Conservation (phyloP, 176 grass and related monocot genomes). For the Calamus simplicifolius region DNA sequence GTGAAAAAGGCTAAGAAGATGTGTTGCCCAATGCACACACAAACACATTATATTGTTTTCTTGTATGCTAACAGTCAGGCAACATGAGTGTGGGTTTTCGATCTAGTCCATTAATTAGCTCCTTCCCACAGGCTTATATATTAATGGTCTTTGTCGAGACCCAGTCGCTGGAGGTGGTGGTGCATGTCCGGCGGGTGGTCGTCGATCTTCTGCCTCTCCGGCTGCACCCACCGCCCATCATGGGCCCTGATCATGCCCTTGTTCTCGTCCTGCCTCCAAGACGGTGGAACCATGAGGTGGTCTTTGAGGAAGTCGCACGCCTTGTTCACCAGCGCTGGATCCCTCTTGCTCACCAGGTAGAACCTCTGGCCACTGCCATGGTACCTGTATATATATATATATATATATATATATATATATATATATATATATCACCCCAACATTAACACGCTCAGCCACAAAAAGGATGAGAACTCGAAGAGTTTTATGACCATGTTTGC, state of each 20-base stretch:
- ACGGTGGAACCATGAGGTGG: slow-evolving; percentile 12
- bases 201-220: background rate
- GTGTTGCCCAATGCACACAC: too few relatives aligned
- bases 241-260: slow-evolving; percentile 9
- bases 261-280: slow-evolving; percentile 15
- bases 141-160: background rate
- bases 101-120: too few relatives aligned
- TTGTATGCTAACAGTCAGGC: too few relatives aligned
- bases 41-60: too few relatives aligned
- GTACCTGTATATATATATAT: too few relatives aligned
- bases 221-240: slow-evolving; percentile 7
- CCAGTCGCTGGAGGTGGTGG: background rate
- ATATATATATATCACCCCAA: background rate
- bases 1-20: too few relatives aligned
- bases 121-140: background rate
- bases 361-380: slow-evolving; percentile 4
- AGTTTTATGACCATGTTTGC: too few relatives aligned
- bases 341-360: background rate
- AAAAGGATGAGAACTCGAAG: too few relatives aligned
- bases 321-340: slow-evolving; percentile 18
- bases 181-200: background rate
- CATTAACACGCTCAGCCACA: too few relatives aligned
- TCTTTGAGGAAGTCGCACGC: slow-evolving; percentile 15
- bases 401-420: too few relatives aligned
- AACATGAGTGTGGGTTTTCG: too few relatives aligned